Conservation (phyloP, 108 stramenopile species). For the Fistulifera pelliculosa region DNA sequence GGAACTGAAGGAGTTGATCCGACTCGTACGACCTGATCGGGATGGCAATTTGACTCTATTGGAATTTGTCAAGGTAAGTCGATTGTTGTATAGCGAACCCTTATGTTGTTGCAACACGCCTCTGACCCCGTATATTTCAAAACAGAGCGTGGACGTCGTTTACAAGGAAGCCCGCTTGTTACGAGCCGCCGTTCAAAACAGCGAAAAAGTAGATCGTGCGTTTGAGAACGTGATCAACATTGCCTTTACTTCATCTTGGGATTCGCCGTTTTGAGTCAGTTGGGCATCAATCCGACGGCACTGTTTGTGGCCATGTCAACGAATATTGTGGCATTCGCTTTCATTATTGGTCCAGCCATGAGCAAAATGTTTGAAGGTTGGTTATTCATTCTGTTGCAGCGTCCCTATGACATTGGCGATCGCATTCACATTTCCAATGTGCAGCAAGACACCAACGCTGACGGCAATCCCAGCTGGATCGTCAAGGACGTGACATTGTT, state of each 20-base stretch:
- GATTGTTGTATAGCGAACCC: neutral
- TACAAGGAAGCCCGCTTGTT: conserved; percentile 59
- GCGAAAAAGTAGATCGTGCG: conserved; percentile 34
- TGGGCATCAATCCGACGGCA: conserved; percentile 14
- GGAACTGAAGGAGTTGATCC: conserved; percentile 22
- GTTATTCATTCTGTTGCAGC: conserved; percentile 42
- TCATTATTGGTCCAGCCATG: conserved; percentile 48
- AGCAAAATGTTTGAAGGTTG: conserved; percentile 7
- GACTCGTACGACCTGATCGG: conserved; percentile 54
- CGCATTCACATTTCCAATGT: conserved; percentile 36
- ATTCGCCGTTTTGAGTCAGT: conserved; percentile 6
- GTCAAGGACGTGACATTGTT: conserved; percentile 49
- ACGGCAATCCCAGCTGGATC: conserved; percentile 22
- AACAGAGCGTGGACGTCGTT: conserved; percentile 21
- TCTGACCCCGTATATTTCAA: conserved; percentile 16
- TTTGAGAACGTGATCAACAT: conserved; percentile 52
- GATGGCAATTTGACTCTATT: conserved; percentile 36
- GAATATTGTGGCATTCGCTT: conserved; percentile 40
- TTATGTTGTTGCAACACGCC: conserved; percentile 10
- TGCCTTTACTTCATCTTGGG: conserved; percentile 34
- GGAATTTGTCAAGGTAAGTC: conserved; percentile 19
- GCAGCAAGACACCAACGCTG: conserved; percentile 4
- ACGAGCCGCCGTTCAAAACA: conserved; percentile 30
- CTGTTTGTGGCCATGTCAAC: conserved; percentile 35
- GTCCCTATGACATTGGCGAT: conserved; percentile 66